phyloP scores from a whole-genome alignment of 1,139 yeast species.

The Sugiyamaella grinbergsii region DNA sequence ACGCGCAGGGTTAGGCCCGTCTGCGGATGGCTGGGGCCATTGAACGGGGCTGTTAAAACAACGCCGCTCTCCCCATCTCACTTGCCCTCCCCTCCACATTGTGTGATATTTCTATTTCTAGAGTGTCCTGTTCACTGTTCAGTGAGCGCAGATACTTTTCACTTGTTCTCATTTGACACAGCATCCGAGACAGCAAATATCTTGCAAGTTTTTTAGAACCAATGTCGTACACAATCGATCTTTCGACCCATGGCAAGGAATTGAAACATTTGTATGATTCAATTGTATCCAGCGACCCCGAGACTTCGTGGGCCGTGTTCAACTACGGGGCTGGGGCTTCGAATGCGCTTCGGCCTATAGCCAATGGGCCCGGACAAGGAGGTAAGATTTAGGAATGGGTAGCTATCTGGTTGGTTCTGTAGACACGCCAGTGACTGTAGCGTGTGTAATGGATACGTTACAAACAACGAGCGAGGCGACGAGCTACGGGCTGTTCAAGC shows the following conservation, averaged over 20 bases:
- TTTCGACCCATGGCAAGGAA: conserved; percentile 44
- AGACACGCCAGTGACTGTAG: too few species aligned
- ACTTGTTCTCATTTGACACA: neutral
- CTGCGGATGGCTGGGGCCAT: too few species aligned
- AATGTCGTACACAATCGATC: conserved; percentile 43
- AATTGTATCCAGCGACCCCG: conserved; percentile 47
- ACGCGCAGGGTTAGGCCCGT: too few species aligned
- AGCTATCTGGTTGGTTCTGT: conserved; percentile 11
- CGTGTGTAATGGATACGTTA: too few species aligned
- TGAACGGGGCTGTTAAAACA: too few species aligned
- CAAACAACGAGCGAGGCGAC: neutral
- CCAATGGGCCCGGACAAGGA: conserved; percentile 41
- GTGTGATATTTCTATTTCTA: too few species aligned
- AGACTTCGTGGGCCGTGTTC: conserved; percentile 47
- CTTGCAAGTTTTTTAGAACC: neutral
- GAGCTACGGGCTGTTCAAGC: too few species aligned
- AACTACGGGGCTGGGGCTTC: conserved; percentile 44
- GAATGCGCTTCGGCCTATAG: conserved; percentile 41
- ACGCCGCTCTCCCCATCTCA: too few species aligned
- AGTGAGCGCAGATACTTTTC: too few species aligned
- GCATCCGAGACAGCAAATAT: neutral
- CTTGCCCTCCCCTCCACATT: too few species aligned
- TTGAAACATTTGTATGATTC: conserved; percentile 45
- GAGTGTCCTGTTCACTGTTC: too few species aligned
- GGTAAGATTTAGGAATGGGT: conserved; percentile 25